Evolutionary conservation across 2,329 filamentous ascomycete genomes (phyloP).

Genomic region (Fusarium irregulare): DNA sequence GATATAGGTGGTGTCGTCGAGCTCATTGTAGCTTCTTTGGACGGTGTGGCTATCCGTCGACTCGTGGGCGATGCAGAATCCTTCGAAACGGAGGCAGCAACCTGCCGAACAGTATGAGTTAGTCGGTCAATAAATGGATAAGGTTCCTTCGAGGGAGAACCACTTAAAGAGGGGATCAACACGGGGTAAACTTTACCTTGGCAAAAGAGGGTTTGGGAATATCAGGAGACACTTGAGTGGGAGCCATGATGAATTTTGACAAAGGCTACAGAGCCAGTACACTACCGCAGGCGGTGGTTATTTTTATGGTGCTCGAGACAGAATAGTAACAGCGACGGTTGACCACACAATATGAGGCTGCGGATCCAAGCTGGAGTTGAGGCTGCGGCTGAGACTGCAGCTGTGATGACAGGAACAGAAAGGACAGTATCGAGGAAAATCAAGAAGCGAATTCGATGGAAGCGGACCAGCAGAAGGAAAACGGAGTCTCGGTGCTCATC

Average conservation of each 20-base stretch:
- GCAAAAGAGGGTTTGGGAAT: slow-evolving; percentile 76
- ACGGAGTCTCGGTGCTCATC: slow-evolving; percentile 65
- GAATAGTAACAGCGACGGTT: slow-evolving; percentile 29
- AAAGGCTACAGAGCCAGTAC: slow-evolving; percentile 40
- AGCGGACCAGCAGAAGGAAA: slow-evolving; percentile 62
- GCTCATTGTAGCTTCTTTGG: slow-evolving; percentile 42
- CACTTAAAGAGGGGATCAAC: slow-evolving; percentile 17
- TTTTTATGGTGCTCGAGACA: slow-evolving; percentile 32
- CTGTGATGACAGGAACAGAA: slow-evolving; percentile 48
- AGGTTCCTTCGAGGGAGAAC: slow-evolving; percentile 6
- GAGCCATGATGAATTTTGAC: slow-evolving; percentile 56
- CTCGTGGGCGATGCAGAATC: slow-evolving; percentile 47
- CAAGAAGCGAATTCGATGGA: slow-evolving; percentile 67
- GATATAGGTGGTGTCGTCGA: slow-evolving; percentile 30
- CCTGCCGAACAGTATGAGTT: slow-evolving; percentile 51
- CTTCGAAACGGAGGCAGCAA: slow-evolving; percentile 59
- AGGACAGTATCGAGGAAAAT: slow-evolving; percentile 53
- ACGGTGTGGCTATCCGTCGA: slow-evolving; percentile 43
- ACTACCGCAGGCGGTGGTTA: slow-evolving; percentile 33
- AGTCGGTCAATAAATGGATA: slow-evolving; percentile 31
- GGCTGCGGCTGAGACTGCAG: slow-evolving; percentile 36
- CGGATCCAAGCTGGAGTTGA: slow-evolving; percentile 27
- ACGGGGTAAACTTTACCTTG: slow-evolving; percentile 65
- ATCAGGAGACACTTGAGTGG: slow-evolving; percentile 60
- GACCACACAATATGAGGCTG: slow-evolving; percentile 36